These are phyloP conservation scores for Vanderwaltozyma verrucispora DNA, from an alignment of 805 yeast genomes.

Conservation along the genomic window DNA sequence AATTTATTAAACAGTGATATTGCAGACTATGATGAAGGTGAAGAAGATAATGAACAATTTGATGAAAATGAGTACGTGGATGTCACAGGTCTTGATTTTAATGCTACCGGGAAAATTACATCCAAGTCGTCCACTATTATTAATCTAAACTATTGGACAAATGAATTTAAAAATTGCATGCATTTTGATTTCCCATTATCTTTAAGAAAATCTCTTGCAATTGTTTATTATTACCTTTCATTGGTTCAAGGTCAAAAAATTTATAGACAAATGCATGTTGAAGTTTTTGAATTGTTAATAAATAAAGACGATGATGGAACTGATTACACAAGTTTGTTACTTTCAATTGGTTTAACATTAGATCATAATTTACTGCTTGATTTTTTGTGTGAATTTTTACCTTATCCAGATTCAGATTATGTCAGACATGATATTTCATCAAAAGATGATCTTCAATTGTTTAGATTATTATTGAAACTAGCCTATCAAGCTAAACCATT, in stretches of 20 bases:
- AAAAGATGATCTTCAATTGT: constrained; percentile 37
- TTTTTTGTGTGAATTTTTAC: constrained; percentile 29
- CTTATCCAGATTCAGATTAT: constrained; percentile 39
- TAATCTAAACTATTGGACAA: constrained; percentile 75
- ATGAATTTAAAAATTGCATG: constrained; percentile 69
- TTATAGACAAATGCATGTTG: constrained; percentile 49
- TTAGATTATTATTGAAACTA: constrained; percentile 39
- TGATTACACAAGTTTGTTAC: constrained; percentile 24
- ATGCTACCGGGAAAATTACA: constrained; percentile 46
- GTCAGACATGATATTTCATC: constrained; percentile 29
- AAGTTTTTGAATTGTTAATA: constrained; percentile 49
- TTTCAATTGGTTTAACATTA: constrained; percentile 23
- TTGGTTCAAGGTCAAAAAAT: constrained; percentile 63
- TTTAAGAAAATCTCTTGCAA: constrained; percentile 49
- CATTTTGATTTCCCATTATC: constrained; percentile 65
- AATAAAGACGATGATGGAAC: constrained; percentile 28
- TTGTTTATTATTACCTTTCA: constrained; percentile 61
- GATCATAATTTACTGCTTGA: constrained; percentile 29
- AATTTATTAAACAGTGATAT: no score
- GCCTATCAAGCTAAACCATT: constrained; percentile 46
- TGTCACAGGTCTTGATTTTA: no score
- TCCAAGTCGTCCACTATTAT: constrained; percentile 65
- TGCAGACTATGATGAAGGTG: no score
- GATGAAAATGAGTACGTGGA: no score
- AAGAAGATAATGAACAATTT: no score